Conservation (phyloP, 352 stramenopile species). For the Pythium sp. region DNA sequence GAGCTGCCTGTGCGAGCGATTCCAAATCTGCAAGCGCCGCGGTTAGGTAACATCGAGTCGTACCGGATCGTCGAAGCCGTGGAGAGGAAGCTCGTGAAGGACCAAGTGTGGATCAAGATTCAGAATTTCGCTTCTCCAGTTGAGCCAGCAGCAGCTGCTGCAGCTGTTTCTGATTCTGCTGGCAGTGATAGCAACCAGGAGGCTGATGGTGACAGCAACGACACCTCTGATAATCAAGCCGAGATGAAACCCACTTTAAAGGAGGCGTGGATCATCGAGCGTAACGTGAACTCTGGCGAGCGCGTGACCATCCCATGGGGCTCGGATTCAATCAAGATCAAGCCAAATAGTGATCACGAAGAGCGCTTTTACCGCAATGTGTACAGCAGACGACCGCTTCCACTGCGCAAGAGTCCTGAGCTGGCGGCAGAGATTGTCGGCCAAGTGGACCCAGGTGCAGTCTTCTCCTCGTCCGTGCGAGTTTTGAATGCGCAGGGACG, state of each 20-base stretch:
- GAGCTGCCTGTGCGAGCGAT: slow-evolving; percentile 60
- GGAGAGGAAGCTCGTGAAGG: slow-evolving; percentile 71
- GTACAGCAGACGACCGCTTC: slow-evolving; percentile 53
- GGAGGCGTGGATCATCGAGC: slow-evolving; percentile 74
- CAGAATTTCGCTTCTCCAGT: slow-evolving; percentile 18
- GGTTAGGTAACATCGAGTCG: slow-evolving; percentile 44
- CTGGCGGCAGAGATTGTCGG: slow-evolving; percentile 56
- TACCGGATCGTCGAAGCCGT: slow-evolving; percentile 56
- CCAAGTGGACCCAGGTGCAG: slow-evolving; percentile 43
- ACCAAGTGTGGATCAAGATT: slow-evolving; percentile 69
- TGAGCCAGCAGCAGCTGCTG: slow-evolving; percentile 8
- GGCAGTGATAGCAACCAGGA: slow-evolving; percentile 13
- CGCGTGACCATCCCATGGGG: slow-evolving; percentile 63
- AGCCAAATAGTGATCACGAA: slow-evolving; percentile 30
- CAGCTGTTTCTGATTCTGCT: background rate
- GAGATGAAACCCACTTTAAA: slow-evolving; percentile 1
- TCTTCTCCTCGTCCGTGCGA: slow-evolving; percentile 49
- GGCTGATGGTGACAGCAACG: slow-evolving; percentile 15
- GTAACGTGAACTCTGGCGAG: slow-evolving; percentile 67
- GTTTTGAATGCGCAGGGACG: slow-evolving; percentile 51
- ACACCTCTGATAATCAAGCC: slow-evolving; percentile 14
- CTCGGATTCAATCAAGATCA: slow-evolving; percentile 25
- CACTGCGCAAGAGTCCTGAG: slow-evolving; percentile 40
- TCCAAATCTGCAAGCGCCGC: slow-evolving; percentile 59
- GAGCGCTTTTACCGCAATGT: slow-evolving; percentile 75